A percentile compares a stretch with the other conserved stretches of the same genome.
phyloP scores from a whole-genome alignment of 2,329 filamentous ascomycete species.

The Pseudogymnoascus sp. region DNA sequence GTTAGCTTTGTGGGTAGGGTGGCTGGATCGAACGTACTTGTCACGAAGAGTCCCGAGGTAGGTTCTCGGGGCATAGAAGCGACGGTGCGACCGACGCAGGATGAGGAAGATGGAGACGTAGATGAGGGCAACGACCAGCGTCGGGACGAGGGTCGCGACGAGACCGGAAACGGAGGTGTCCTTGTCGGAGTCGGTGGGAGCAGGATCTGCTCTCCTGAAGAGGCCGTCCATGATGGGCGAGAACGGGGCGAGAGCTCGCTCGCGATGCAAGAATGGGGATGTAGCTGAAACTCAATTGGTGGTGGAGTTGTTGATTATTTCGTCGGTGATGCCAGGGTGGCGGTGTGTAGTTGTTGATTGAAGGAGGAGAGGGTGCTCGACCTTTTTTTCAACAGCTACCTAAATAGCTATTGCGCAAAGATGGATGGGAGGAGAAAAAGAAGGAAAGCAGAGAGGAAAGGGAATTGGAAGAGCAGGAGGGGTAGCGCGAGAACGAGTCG shows the following conservation, averaged over 20 bases:
- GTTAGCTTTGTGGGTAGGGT: conserved; percentile 11
- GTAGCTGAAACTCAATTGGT: not conserved
- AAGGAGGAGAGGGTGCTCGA: not conserved
- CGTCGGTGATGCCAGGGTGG: not conserved
- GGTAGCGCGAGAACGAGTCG: not conserved
- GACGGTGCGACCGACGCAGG: conserved; percentile 38
- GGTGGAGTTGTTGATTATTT: not conserved
- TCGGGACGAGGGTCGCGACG: conserved; percentile 39
- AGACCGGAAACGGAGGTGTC: conserved; percentile 30
- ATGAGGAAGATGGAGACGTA: conserved; percentile 40
- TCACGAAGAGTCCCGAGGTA: conserved; percentile 44
- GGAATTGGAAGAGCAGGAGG: conserved; percentile 9
- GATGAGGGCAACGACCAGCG: conserved; percentile 36
- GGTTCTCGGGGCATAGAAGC: conserved; percentile 47
- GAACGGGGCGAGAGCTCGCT: not conserved
- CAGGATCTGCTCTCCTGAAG: not conserved
- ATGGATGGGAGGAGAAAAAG: not conserved
- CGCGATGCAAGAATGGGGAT: not conserved
- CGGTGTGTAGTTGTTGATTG: not conserved
- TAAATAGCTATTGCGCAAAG: not conserved
- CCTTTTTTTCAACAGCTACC: not conserved
- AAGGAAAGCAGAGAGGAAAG: conserved; percentile 1
- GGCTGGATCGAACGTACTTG: conserved; percentile 19
- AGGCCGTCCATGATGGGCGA: not conserved
- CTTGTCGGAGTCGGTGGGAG: not conserved